Conservation (phyloP, 805 yeast genomes). For the Peterozyma toletana region DNA sequence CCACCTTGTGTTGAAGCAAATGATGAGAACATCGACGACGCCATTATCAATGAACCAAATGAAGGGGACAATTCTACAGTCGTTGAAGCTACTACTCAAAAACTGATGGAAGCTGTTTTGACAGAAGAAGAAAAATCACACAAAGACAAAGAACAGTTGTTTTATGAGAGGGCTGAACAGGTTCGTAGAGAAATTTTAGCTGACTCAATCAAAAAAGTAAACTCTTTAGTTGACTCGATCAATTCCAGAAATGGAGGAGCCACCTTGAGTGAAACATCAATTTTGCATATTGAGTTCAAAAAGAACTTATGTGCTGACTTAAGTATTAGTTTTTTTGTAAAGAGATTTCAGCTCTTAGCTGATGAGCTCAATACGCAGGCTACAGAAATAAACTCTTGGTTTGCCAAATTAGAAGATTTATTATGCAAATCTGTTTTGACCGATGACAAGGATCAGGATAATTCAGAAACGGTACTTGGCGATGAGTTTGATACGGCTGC, state of each 20-base stretch:
- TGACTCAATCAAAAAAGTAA: slow-evolving; percentile 31
- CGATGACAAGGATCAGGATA: slow-evolving; percentile 13
- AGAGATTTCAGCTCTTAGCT: slow-evolving; percentile 16
- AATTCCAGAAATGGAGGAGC: neutral
- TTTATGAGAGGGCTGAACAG: slow-evolving; percentile 54
- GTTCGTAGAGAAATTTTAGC: slow-evolving; percentile 45
- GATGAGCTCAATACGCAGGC: slow-evolving; percentile 46
- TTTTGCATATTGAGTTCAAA: neutral
- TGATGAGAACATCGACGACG: slow-evolving; percentile 17
- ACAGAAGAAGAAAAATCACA: slow-evolving; percentile 19
- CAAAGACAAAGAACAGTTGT: slow-evolving; percentile 40
- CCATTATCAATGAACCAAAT: slow-evolving; percentile 14
- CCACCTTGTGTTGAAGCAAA: slow-evolving; percentile 21
- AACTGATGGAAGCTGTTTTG: slow-evolving; percentile 10
- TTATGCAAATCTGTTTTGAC: slow-evolving; percentile 39
- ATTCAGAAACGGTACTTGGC: slow-evolving; percentile 41
- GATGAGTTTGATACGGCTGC: slow-evolving; percentile 75
- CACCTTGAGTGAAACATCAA: neutral
- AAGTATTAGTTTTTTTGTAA: slow-evolving; percentile 16
- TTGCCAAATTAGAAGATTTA: slow-evolving; percentile 31
- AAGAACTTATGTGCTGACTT: slow-evolving; percentile 10
- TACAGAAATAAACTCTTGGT: slow-evolving; percentile 42
- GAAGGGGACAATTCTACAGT: neutral
- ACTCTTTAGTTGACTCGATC: slow-evolving; percentile 9
- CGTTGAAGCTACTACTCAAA: no score